A percentile compares a stretch with the other conserved stretches of the same genome.
These are phyloP conservation scores for Solanum chmielewskii DNA, from an alignment of 257 asterid genomes.

Conservation along the genomic window DNA sequence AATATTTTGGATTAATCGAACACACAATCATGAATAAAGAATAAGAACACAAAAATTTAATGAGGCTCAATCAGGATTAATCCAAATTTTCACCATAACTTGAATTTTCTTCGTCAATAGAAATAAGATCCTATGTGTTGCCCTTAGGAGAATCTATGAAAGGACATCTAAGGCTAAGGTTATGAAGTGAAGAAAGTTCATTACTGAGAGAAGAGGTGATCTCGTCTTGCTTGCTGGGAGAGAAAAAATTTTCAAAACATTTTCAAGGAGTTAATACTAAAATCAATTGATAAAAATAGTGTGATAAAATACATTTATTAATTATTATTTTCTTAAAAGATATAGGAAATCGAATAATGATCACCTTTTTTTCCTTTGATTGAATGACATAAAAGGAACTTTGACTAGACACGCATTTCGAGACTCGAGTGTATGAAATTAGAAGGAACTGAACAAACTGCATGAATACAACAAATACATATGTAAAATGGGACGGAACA, in stretches of 20 bases:
- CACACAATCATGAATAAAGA: neutral
- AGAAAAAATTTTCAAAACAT: too few relatives aligned
- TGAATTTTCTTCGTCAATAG: neutral
- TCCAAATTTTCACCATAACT: too few relatives aligned
- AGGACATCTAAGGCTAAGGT: too few relatives aligned
- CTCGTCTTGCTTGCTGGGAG: too few relatives aligned
- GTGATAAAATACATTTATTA: too few relatives aligned
- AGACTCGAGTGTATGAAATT: neutral
- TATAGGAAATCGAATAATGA: neutral
- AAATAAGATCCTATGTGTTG: neutral
- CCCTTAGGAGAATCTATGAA: neutral
- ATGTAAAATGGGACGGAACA: neutral
- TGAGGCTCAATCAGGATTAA: neutral
- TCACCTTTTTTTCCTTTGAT: too few relatives aligned
- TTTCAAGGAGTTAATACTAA: too few relatives aligned
- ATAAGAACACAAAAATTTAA: too few relatives aligned
- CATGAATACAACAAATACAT: neutral
- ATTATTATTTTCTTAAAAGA: accelerated
- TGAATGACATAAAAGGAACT: neutral
- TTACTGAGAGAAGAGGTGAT: too few relatives aligned
- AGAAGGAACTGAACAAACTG: neutral
- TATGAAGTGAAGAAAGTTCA: too few relatives aligned
- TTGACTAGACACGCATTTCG: neutral
- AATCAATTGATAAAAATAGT: too few relatives aligned
- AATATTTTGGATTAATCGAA: too few relatives aligned